Conservation (phyloP, 495 filamentous ascomycete species). For the Neurospora discreta region DNA sequence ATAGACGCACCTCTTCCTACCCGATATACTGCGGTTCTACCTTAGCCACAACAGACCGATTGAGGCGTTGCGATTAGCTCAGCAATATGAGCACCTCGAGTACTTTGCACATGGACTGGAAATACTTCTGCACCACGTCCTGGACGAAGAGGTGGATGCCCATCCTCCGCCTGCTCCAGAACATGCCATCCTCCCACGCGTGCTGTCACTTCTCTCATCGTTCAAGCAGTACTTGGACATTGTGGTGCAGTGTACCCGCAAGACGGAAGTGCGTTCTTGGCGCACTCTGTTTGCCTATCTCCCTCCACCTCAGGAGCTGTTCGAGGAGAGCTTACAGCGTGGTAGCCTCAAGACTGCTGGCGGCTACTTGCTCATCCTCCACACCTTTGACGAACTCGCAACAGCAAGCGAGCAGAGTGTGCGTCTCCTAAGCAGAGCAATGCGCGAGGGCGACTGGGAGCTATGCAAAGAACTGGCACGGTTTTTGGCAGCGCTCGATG, state of each 20-base stretch:
- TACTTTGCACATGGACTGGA: constrained; percentile 93
- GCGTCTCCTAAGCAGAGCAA: constrained; percentile 68
- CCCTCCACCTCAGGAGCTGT: constrained; percentile 79
- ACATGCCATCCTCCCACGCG: constrained; percentile 69
- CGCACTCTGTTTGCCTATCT: constrained; percentile 82
- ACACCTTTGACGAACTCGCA: constrained; percentile 82
- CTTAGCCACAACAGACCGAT: constrained; percentile 58
- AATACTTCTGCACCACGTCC: constrained; percentile 80
- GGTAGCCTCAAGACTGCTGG: constrained; percentile 90
- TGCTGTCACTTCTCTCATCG: constrained; percentile 79
- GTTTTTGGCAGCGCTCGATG: constrained; percentile 87
- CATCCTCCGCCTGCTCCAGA: constrained; percentile 48
- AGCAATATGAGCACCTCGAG: constrained; percentile 69
- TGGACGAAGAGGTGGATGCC: constrained; percentile 86
- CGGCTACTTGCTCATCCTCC: constrained; percentile 89
- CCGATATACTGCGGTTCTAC: constrained; percentile 69
- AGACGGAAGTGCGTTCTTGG: constrained; percentile 94
- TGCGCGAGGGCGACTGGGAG: constrained; percentile 85
- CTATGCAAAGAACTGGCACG: constrained; percentile 88
- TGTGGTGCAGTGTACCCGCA: constrained; percentile 92
- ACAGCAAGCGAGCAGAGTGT: constrained; percentile 71
- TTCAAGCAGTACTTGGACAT: constrained; percentile 89
- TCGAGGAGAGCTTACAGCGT: constrained; percentile 77
- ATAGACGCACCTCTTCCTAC: constrained; percentile 82
- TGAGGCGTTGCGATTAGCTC: constrained; percentile 65